Base-by-base conservation (phyloP, 352 stramenopile species). In the Phytopythium chamaehyphon region DNA sequence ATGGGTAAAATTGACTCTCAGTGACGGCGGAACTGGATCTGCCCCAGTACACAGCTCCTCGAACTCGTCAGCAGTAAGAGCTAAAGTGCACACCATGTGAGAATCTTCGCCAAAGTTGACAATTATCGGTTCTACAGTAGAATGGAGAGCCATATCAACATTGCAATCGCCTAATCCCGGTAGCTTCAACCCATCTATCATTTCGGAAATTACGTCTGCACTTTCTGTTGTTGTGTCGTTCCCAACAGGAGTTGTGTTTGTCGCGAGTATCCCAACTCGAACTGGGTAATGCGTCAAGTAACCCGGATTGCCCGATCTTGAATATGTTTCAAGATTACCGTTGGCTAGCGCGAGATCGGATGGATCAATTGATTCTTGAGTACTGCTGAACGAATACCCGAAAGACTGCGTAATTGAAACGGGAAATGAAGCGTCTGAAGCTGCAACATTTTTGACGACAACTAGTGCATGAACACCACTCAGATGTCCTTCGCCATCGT, bases 1-100 rank as follows among this genome's bases (percentile, higher is more conserved):
- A 37, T 70, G 67, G 9, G 67, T 69, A 39, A 77, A 75, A 21
- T 67, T 69, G n/a, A 81, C 61, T 12, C 33, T 52, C n/a, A 81
- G 40, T 1, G 33, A 23, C 7, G 45, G 24, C 1, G 68, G 19
- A 5, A 76, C 23, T 15, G 64, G 22, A 18, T 63, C 33, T 0
- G 50, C 47, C 14, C 55, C 57, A 16, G 40, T 28, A 24, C 70
- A 81, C 6, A 76, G 54, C 22, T 61, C 37, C 40, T 61, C 16
- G 47, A 81, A 73, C 23, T 57, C 38, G 7, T 26, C 51, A 1
- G 56, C 54, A 1, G 62, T 69, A 18, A 81, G 43, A 1, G 64
- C 12, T 3, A 81, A 28, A 19, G 70, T 59, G 54, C 70, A 77
- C 2, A 48, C 68, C 0, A 62, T 55, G 19, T 61, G 61, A 36